Base-by-base conservation (phyloP, 148 eudicot species). In the Polygonum maritimum region DNA sequence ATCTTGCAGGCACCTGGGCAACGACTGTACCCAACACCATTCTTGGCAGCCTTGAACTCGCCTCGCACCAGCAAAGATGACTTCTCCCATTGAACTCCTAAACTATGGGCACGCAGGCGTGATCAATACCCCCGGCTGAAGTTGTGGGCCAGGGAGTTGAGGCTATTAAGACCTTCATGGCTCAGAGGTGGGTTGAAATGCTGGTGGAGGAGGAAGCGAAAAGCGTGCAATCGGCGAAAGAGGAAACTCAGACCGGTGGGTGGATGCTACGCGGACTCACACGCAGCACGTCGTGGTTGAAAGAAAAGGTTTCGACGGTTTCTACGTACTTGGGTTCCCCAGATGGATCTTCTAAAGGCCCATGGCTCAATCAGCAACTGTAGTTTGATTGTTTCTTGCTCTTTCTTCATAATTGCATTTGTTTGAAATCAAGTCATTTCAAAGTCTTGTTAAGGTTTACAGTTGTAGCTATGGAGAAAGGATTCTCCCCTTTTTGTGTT, bases 121-220 rank as follows among this genome's bases (percentile, higher is more conserved):
- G 31, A 26, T 26, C 31, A 26, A 26, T 26, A 26, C 0, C 31
- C 31, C 1, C 31, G 31, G 31, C 77, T 47, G 91, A 88, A 75
- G 86, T 96, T 58, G 87, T 92, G 69, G 83, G 74, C 18, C 75
- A 81, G 39, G 99, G 99, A 9, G 92, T 87, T 58, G 89, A 89
- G 74, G 87, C 91, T 67, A 82, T 96, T 45, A 89, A 84, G 87
- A 63, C 51, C 21, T 91, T 79, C 77, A 96, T 92, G 99, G 83
- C 86, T 16, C 80, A 88, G 85, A 88, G 96, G 76, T 86, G 87
- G 87, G 81, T 83, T 10, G 94, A 90, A 41, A 80, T 86, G 45
- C 62, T 92, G 41, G 78, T 69, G 48, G 98, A 87, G 83, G 96
- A 92, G 83, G 89, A 95, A 77, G 79, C 73, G 44, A 87, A 48